phyloP scores from a whole-genome alignment of 2,329 filamentous ascomycete genomes.

The Fusarium bactridioides region DNA sequence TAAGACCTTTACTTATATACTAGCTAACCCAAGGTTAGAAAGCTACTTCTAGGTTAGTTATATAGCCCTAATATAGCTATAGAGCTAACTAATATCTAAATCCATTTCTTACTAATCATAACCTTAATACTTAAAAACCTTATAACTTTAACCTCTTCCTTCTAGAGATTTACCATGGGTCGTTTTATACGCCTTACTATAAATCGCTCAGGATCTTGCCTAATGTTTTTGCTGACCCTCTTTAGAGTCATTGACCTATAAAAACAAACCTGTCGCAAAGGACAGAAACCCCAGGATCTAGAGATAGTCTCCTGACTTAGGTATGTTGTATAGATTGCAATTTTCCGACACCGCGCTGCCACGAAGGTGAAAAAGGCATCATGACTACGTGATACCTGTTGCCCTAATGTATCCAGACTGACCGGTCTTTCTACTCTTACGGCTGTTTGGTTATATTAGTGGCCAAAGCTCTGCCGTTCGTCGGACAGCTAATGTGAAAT shows the following conservation, averaged over 20 bases:
- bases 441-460: background rate
- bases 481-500: slow-evolving; percentile 26
- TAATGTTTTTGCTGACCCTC: slow-evolving; percentile 31
- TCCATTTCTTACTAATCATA: too few relatives aligned
- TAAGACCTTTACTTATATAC: too few relatives aligned
- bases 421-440: background rate
- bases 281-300: background rate
- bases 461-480: background rate
- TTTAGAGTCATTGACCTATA: slow-evolving; percentile 38
- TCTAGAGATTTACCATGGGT: background rate
- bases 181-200: slow-evolving; percentile 4
- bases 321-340: slow-evolving; percentile 29
- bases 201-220: slow-evolving; percentile 29
- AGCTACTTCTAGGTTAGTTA: too few relatives aligned
- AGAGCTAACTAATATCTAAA: too few relatives aligned
- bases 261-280: slow-evolving; percentile 8
- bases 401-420: background rate
- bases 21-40: too few relatives aligned
- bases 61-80: too few relatives aligned
- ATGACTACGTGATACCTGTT: background rate
- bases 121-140: background rate
- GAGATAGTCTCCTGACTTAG: slow-evolving; percentile 17
- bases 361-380: slow-evolving; percentile 20
- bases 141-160: background rate
- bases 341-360: slow-evolving; percentile 3